Base-by-base conservation (phyloP, 2,329 filamentous ascomycete species). In the Hypoxylon sp. region DNA sequence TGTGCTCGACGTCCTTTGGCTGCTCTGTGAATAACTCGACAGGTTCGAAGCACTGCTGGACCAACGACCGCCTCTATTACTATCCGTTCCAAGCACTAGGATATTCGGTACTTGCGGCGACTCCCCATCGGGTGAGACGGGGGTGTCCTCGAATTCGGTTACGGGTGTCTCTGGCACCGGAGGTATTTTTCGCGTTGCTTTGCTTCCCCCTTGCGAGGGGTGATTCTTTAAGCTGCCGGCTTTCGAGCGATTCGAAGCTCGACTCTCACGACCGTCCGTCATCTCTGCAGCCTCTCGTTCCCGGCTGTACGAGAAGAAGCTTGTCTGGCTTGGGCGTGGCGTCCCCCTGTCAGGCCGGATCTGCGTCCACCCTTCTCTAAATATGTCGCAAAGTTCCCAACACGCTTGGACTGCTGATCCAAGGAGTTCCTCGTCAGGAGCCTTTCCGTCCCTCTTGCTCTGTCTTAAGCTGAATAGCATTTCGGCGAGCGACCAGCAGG, bases 351-450 rank as follows among this genome's bases (percentile, higher is more conserved):
- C 94, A 3, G 94, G 94, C 58, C 94, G 89, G 51, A 96, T 89
- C 74, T 96, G 92, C 3, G 93, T 94, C 94, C 94, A 97, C 17
- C 94, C 94, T 81, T 96, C 92, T 52, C 94, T 88, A 83, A 98
- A 97, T 59, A 98, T 89, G 80, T 98, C 94, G 78, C 94, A 97
- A 5, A 98, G 86, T 72, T 97, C 94, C 94, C 94, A 98, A 78
- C 94, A 98, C 13, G 94, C 93, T 77, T 97, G 94, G 0, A 97
- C 92, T 0, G 94, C 94, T 0, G 93, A 96, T 4, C 92, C 91
- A 0, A 98, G 85, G 0, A 97, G 85, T 75, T 97, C 94, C 76
- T 95, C 93, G 71, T 97, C 93, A 0, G 92, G 85, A 0, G 85
- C 82, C 72, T 88, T 92, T 19, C 89, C 90, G 72, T 96, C 93